Evolutionary conservation across 306 rosid species (phyloP), one percentile per base, ranked within the genome.

Genomic region (Dalbergia cultrata): DNA sequence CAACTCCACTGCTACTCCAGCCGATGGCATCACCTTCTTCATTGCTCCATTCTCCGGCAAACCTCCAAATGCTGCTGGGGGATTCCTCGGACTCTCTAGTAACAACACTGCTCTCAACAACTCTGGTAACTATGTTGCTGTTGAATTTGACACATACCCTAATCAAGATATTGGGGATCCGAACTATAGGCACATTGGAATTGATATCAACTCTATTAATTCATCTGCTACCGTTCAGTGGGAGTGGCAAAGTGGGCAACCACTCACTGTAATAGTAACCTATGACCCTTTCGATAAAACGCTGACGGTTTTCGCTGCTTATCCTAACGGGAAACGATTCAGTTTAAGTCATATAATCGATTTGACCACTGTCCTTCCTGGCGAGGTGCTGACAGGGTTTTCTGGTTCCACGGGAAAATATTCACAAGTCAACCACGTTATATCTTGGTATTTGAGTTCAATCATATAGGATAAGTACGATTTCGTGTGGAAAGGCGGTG

Each of bases 81-180:
- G 63, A 3, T 13, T 1, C 33, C 74, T 84, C 10, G 87, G 78
- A 12, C 45, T 84, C 9, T 83, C 73, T 17, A 13, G 3, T 4
- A 34, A 47, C 8, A 2, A 18, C 74, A 74, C 19, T 13, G 12
- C 37, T 63, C 21, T 43, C 3, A 16, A 8, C n/a, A 1, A 65
- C 0, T 43, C 47, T 12, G 11, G 11, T 43, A 43, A 43, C 11
- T 3, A 4, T 19, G 81, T 80, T 8, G 81, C 84, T 9, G 84
- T 84, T 5, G 87, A 84, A 57, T 84, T 84, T 21, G 87, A 80
- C 12, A 80, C 72, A 6, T 67, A 6, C 22, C 0, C 3, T 8
- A 17, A 13, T 34, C 1, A 4, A 4, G 5, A 50, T 47, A 9
- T 60, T 21, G 64, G 77, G 73, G 87, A 84, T 61, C 87, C 84